Base-by-base conservation (phyloP, 257 asterid genomes). In the Cruciata laevipes region DNA sequence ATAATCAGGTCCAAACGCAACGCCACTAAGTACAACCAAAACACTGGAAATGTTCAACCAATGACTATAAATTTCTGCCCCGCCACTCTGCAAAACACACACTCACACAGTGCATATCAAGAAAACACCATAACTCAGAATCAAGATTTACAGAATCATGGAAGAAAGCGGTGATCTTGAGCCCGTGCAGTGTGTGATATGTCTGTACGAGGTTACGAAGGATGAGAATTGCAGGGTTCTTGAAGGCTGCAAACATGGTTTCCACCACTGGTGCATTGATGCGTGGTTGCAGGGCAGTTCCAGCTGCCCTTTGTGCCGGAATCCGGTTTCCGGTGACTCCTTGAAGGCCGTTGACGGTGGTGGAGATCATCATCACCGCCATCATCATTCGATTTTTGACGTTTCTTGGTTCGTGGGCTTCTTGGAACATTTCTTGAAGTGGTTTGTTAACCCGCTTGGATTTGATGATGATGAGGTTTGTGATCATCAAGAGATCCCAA, bases 231-330 rank as follows among this genome's bases (percentile, higher is more conserved):
- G 57, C 35, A 69, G 75, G 47, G 51, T 78, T 70, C 67, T 81
- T 20, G 63, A 71, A 0, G 66, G 47, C 44, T 81, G 85, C 44
- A 64, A 61, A 10, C 85, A 78, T 68, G 83, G 77, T 0, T 81
- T 75, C 61, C 85, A 81, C 68, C 73, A 52, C 3, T 65, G 59
- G 12, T 78, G 85, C 64, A 78, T 81, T 66, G 81, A 77, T 18
- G 64, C 68, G 57, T 80, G 85, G 85, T 66, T 80, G 70, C 74
- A 65, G 44, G 65, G 62, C 27, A 73, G 75, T 52, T 73, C 76
- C 20, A 74, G 70, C 0, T 80, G 85, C 62, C 82, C 85, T 3
- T n/a, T 80, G 3, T 77, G 85, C 33, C 73, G 85, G 21, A 18
- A 38, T 42, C 67, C 66, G 8, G 75, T 75, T 3, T 63, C 57